A percentile compares a stretch with the other conserved stretches of the same genome.
Conservation (phyloP, 2,329 filamentous ascomycete species). For the Colletotrichum sp. region DNA sequence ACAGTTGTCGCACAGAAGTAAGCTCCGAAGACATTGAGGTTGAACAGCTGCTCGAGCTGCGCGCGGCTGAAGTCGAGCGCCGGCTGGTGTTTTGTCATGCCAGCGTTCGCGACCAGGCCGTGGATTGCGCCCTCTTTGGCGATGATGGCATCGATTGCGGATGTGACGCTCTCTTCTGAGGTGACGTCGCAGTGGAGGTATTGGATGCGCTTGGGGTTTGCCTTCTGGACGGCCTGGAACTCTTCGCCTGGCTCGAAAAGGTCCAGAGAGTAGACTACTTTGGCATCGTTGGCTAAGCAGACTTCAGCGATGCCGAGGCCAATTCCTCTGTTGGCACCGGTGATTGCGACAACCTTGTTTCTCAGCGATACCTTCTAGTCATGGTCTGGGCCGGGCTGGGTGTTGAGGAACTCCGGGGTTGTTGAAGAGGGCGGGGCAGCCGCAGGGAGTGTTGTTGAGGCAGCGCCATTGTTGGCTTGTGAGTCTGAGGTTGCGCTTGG, state of each 20-base stretch:
- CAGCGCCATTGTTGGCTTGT: neutral
- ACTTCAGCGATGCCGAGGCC: constrained; percentile 51
- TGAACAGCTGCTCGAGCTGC: constrained; percentile 18
- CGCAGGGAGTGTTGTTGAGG: neutral
- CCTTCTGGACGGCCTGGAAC: constrained; percentile 35
- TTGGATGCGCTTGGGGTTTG: constrained; percentile 46
- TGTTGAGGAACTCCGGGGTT: constrained; percentile 28
- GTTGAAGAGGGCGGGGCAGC: neutral
- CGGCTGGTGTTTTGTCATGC: constrained; percentile 36
- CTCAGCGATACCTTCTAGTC: constrained; percentile 39
- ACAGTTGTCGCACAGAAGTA: constrained; percentile 51
- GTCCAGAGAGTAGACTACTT: constrained; percentile 44
- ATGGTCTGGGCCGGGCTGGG: constrained; percentile 35
- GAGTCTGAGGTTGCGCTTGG: neutral
- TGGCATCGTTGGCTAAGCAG: constrained; percentile 48
- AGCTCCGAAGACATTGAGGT: constrained; percentile 52
- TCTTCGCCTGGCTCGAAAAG: constrained; percentile 40
- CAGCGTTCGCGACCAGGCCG: constrained; percentile 36
- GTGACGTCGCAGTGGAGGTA: constrained; percentile 53
- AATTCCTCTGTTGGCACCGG: constrained; percentile 37
- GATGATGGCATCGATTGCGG: constrained; percentile 45
- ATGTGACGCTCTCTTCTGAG: constrained; percentile 41
- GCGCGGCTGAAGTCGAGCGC: constrained; percentile 42
- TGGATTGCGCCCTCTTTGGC: constrained; percentile 42
- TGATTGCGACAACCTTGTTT: constrained; percentile 44